phyloP scores from a whole-genome alignment of 345 rosid species.

The Rhodamnia rubescens region DNA sequence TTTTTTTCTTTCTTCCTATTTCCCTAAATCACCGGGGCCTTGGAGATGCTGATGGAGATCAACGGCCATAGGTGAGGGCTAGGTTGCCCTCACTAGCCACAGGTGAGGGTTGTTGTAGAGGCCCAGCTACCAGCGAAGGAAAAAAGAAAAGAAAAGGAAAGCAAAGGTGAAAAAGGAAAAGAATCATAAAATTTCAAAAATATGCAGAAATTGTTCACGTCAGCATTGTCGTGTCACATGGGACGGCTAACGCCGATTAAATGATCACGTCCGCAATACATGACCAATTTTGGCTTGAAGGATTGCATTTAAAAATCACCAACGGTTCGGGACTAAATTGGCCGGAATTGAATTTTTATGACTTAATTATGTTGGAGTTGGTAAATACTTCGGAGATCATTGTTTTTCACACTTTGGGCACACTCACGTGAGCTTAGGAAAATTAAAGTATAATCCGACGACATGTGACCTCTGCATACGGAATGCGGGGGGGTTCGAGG shows the following conservation, averaged over 20 bases:
- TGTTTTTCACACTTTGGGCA: no score
- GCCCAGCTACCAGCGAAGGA: accelerated
- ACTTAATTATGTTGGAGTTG: no score
- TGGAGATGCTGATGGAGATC: no score
- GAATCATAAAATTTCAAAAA: neutral
- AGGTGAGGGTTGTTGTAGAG: neutral
- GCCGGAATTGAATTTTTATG: no score
- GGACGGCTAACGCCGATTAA: accelerated
- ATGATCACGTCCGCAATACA: accelerated
- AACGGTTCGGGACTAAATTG: neutral
- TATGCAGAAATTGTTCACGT: neutral
- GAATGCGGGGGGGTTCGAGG: no score
- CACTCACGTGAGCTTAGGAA: no score
- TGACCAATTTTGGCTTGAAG: neutral
- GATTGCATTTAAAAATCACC: neutral
- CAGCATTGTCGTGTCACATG: accelerated
- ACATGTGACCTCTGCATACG: no score
- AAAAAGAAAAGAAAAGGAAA: neutral
- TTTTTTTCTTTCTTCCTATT: neutral
- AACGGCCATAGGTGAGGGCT: neutral
- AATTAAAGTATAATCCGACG: no score
- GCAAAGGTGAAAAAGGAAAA: neutral
- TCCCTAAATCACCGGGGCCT: accelerated
- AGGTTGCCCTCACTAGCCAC: neutral
- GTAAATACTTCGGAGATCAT: no score